Conservation (phyloP, 495 filamentous ascomycete species). For the Lasiosphaeria hispida region DNA sequence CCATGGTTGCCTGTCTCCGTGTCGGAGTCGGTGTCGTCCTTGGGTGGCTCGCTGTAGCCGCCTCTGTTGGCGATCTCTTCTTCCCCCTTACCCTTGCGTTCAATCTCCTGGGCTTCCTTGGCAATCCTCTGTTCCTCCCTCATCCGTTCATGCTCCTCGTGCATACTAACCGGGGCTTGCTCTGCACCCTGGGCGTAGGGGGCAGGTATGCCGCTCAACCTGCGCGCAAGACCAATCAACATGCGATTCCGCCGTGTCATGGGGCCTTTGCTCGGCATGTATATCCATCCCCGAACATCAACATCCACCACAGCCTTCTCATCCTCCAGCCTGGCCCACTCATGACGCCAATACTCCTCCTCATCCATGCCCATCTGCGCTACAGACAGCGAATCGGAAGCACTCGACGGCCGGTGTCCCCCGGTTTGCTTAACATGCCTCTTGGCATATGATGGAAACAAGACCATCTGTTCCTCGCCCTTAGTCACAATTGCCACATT, state of each 20-base stretch:
- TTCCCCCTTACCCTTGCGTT: conserved; percentile 66
- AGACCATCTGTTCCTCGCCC: conserved; percentile 85
- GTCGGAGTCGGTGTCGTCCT: conserved; percentile 34
- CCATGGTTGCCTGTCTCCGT: conserved; percentile 13
- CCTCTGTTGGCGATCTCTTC: conserved; percentile 67
- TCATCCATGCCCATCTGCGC: conserved; percentile 39
- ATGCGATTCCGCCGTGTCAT: conserved; percentile 85
- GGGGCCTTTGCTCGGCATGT: conserved; percentile 78
- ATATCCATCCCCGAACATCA: conserved; percentile 93
- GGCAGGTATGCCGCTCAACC: conserved; percentile 79
- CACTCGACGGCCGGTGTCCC: conserved; percentile 1
- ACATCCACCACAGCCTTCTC: conserved; percentile 85
- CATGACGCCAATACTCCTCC: conserved; percentile 63
- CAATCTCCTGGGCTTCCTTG: conserved; percentile 70
- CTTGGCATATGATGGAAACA: conserved; percentile 90
- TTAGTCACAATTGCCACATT: conserved; percentile 74
- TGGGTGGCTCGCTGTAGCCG: conserved; percentile 46
- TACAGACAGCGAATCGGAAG: conserved; percentile 2
- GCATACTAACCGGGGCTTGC: conserved; percentile 18
- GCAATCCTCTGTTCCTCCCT: conserved; percentile 61
- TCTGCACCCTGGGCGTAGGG: conserved; percentile 38
- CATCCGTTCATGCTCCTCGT: conserved; percentile 42
- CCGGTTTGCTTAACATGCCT: conserved; percentile 53
- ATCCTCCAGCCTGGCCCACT: conserved; percentile 70
- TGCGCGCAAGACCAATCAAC: conserved; percentile 76